Base-by-base conservation (phyloP, 2,329 filamentous ascomycete species). In the Paraconiothyrium brasiliense region DNA sequence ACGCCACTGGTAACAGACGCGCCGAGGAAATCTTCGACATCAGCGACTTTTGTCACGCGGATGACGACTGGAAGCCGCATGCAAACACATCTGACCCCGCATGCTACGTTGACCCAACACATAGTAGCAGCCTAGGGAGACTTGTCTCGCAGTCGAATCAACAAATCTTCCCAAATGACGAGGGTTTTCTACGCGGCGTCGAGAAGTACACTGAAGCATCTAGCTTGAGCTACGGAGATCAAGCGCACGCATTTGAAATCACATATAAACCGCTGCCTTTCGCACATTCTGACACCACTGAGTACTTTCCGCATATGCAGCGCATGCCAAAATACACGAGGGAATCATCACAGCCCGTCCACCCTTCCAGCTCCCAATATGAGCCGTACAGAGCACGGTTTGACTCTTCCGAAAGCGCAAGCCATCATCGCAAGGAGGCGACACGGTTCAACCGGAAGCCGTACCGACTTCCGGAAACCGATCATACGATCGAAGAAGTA, bases 361-460 rank as follows among this genome's bases (percentile, higher is more conserved):
- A 60, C 8, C 39, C 52, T 32, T 20, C 39, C 10, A n/a, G 6
- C 4, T 64, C 67, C 3, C 62, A 50, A 16, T 77, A 73, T 47
- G 49, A 51, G 2, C 57, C 70, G 0, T 77, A 76, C 39, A 50
- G 61, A 8, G 59, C 63, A 14, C 50, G 62, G 0, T 77, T 77
- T 39, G 24, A 20, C 4, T 54, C 63, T 27, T 67, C 73, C 1
- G 58, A 64, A 13, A 60, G 54, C 16, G 74, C 75, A 14, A 69
- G 70, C 47, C 34, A 58, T 2, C 68, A 72, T 57, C 73, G 75
- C 4, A 72, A 71, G 27, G 30, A 57, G 11, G 66, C 54, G 10
- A 74, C 72, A 32, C 68, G 70, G 0, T 76, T 75, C 49, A 64
- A 66, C 5, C 67, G 74, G 4, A 57, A 65, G 14, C 72, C 75